A percentile compares a stretch with the other conserved stretches of the same genome.
These are phyloP conservation scores for Cucurbitaria berberidis DNA, from an alignment of 2,329 filamentous ascomycete genomes.

Conservation along the genomic window DNA sequence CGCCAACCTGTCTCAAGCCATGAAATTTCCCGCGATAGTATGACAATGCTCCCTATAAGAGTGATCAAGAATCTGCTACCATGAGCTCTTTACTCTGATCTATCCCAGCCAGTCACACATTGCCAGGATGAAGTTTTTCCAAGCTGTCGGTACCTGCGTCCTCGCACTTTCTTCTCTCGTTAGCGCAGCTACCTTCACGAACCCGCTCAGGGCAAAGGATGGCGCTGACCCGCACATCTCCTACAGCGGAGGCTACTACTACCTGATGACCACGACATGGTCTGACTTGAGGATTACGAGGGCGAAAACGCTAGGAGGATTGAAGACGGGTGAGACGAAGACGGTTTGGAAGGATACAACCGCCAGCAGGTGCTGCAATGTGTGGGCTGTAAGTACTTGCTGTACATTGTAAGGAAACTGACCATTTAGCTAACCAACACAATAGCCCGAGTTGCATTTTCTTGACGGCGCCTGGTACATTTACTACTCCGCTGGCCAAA, in stretches of 20 bases:
- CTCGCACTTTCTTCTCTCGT: conserved; percentile 28
- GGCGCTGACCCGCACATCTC: conserved; percentile 62
- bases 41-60: neutral
- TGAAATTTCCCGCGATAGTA: neutral
- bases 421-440: neutral
- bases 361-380: conserved; percentile 53
- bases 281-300: conserved; percentile 61
- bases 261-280: conserved; percentile 64
- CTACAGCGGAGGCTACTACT: conserved; percentile 62
- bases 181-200: conserved; percentile 54
- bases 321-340: conserved; percentile 61
- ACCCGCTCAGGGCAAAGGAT: conserved; percentile 58
- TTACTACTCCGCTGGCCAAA: conserved; percentile 62
- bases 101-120: neutral
- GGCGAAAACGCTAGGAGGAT: conserved; percentile 60
- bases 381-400: conserved; percentile 56
- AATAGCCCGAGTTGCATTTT: conserved; percentile 59
- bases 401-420: neutral
- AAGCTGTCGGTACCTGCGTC: conserved; percentile 14
- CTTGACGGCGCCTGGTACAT: conserved; percentile 59
- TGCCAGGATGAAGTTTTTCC: conserved; percentile 22
- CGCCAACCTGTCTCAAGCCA: neutral
- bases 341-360: conserved; percentile 58
- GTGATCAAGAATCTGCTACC: no score
- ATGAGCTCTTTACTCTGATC: neutral